Percentiles rank a stretch among this genome's conserved stretches.
These are phyloP conservation scores for Eucalyptus paniculata DNA, from an alignment of 345 rosid genomes.

Conservation along the genomic window DNA sequence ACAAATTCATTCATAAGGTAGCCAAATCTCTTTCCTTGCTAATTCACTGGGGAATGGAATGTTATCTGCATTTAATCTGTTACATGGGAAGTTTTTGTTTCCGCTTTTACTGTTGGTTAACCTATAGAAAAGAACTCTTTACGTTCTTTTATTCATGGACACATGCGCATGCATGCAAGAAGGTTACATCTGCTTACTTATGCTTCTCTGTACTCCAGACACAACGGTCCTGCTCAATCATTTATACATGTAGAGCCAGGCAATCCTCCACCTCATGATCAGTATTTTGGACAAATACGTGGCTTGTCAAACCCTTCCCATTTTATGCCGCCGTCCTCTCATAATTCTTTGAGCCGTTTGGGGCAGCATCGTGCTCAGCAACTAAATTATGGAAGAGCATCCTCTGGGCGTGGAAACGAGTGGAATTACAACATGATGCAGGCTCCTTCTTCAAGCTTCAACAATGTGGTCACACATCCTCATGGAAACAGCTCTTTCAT, in stretches of 20 bases:
- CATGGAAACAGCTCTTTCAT: conserved; percentile 67
- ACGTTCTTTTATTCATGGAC: neutral
- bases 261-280: conserved; percentile 61
- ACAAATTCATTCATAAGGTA: conserved; percentile 43
- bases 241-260: conserved; percentile 54
- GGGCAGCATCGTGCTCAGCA: conserved; percentile 69
- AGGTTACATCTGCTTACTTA: neutral
- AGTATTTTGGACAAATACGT: conserved; percentile 45
- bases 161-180: neutral
- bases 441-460: conserved; percentile 51
- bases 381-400: conserved; percentile 41
- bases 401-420: conserved; percentile 37
- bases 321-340: conserved; percentile 38
- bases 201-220: conserved; percentile 28
- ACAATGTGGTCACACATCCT: conserved; percentile 60
- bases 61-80: neutral
- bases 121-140: neutral
- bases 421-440: conserved; percentile 62
- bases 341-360: conserved; percentile 86
- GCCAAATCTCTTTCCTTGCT: conserved; percentile 11
- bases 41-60: neutral
- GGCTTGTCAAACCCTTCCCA: conserved; percentile 46
- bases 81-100: neutral
- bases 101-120: neutral
- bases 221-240: conserved; percentile 43